Base-by-base conservation (phyloP, 805 yeast genomes). In the Schwanniomyces polymorphus region DNA sequence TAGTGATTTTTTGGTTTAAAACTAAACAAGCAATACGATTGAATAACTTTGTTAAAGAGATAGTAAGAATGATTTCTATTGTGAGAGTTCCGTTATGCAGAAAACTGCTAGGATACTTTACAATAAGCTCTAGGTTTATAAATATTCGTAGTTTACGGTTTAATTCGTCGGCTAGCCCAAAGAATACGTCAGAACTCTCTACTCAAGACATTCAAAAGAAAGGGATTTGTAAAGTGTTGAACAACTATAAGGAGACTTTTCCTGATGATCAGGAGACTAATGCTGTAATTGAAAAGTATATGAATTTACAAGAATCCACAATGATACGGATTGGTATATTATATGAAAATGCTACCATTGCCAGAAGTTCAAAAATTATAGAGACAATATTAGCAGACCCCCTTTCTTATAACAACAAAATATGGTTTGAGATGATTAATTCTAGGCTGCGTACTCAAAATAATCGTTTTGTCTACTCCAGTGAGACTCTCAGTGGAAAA, bases 301-400 rank as follows among this genome's bases (percentile, higher is more conserved):
- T 23, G 12, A 21, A 33, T 16, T 23, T 48, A n/a, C 31, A 42
- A 11, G 26, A 45, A 18, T 21, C 18, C 12, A n/a, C 52, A 21
- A 51, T 51, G 21, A 51, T 72, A 4, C 57, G 56, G 38, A 59
- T 72, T 11, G 78, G 76, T 0, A 38, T 73, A 2, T 44, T 67
- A 1, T 72, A 72, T 50, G 67, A 63, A 29, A 60, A 61, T 45
- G 62, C 59, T 7, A 25, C 25, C 6, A 45, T 51, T 6, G 49
- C 53, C 12, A 26, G 37, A 7, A 42, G 53, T 2, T 64, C 74
- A n/a, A 68, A 58, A 43, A 29, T 73, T n/a, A 37, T 73, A 5
- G 74, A 71, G 33, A 48, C 64, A 2, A 50, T 73, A 9, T 57
- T 73, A 34, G 71, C 77, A 1, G 77, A 73, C 46, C 78, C 78